These are phyloP conservation scores for Termitomyces heimii DNA, from an alignment of 768 basidiomycete species.

Conservation along the genomic window DNA sequence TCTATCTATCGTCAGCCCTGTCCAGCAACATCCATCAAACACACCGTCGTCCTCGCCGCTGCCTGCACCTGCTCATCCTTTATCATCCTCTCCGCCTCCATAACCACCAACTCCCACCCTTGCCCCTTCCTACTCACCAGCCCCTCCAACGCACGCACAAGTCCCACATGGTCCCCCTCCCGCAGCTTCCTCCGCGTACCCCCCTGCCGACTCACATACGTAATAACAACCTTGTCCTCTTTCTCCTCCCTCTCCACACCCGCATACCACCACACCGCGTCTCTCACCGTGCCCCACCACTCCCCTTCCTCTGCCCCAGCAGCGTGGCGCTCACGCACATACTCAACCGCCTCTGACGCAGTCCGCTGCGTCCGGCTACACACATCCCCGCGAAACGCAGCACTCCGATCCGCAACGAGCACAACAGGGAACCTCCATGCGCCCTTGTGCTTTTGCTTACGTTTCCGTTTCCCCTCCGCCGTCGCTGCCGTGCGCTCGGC, in stretches of 20 bases:
- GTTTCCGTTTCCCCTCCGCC: not conserved
- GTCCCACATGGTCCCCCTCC: constrained; percentile 44
- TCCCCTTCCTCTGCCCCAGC: constrained; percentile 38
- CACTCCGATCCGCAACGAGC: constrained; percentile 70
- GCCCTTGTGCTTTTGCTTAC: too few species aligned
- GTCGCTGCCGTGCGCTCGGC: constrained; percentile 38
- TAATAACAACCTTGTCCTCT: constrained; percentile 48
- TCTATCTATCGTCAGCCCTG: constrained; percentile 29
- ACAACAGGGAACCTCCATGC: constrained; percentile 71
- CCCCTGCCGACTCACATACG: constrained; percentile 69
- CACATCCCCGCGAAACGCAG: constrained; percentile 59
- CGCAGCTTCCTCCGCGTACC: constrained; percentile 45
- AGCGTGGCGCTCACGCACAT: not conserved
- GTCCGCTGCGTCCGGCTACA: constrained; percentile 71
- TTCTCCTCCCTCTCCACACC: constrained; percentile 23
- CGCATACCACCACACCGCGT: constrained; percentile 62
- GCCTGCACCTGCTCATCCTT: constrained; percentile 73
- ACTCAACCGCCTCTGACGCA: constrained; percentile 61
- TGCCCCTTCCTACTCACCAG: constrained; percentile 35
- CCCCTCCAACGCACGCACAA: constrained; percentile 47
- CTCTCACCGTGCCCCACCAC: constrained; percentile 79
- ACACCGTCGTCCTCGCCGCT: constrained; percentile 64
- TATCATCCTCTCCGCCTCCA: constrained; percentile 58
- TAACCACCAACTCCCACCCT: constrained; percentile 55
- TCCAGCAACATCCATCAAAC: constrained; percentile 14